Base-by-base conservation (phyloP, 2,329 filamentous ascomycete species). In the Arachnopeziza araneosa region DNA sequence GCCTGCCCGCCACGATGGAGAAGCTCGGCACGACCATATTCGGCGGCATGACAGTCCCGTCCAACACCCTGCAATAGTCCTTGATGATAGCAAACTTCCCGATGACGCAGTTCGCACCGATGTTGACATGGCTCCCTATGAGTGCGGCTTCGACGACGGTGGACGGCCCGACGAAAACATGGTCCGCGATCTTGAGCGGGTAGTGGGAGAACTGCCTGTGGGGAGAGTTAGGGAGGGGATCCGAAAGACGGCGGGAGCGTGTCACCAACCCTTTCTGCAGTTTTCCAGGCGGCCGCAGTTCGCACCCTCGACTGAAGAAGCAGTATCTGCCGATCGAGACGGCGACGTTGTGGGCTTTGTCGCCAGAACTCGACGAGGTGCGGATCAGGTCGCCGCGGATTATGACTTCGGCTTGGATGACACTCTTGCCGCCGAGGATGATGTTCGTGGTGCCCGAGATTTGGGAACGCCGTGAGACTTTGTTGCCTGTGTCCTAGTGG, bases 371-470 rank as follows among this genome's bases (percentile, higher is more conserved):
- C 1, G 77, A 74, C 1, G 79, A 71, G 8, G 81, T 85, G 57
- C 80, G 84, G 51, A 88, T 83, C 21, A 99, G 84, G 72, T 99
- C 95, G 52, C 93, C 95, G 54, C 95, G 88, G 72, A 99, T 91
- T 75, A 95, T 92, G 69, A 92, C 93, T 72, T 96, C 93, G 64
- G 92, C 89, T 80, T 96, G 92, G 71, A 99, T 96, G 64, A 98
- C 91, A 0, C 93, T 96, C 76, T 91, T 96, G 64, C 95, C 95
- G 68, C 92, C 95, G 1, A 99, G 88, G 76, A 96, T 96, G 76
- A 99, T 98, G 77, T 98, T 96, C 69, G 96, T 92, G 23, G 93
- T 97, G 70, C 95, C 95, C 71, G 96, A 90, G 68, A 99, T 91
- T 72, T 89, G 87, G 63, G 91, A 90, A 68, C 91, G 91, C 67